A percentile compares a stretch with the other conserved stretches of the same genome.
Conservation (phyloP, 768 basidiomycete species). For the Pleurotus tuber-regium region DNA sequence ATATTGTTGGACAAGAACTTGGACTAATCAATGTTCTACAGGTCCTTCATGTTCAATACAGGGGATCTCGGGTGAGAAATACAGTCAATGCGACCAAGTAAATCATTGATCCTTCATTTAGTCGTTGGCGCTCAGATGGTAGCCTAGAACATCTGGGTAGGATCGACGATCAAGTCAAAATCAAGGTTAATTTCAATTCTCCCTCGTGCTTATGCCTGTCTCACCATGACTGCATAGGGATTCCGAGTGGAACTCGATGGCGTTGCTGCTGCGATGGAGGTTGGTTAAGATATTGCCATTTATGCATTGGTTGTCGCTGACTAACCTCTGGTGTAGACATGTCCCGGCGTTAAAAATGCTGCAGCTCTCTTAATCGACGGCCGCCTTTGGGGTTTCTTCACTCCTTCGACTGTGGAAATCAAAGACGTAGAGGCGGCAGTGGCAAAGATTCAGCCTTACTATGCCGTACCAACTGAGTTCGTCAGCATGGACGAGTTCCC, state of each 20-base stretch:
- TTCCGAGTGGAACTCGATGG: slow-evolving; percentile 67
- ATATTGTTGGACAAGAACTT: not conserved
- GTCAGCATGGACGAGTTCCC: slow-evolving; percentile 45
- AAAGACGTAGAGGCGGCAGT: slow-evolving; percentile 32
- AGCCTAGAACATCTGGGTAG: slow-evolving; percentile 56
- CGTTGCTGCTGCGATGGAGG: slow-evolving; percentile 59
- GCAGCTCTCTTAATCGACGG: slow-evolving; percentile 49
- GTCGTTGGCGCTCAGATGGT: slow-evolving; percentile 51
- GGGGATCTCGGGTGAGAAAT: slow-evolving; percentile 49
- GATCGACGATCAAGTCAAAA: slow-evolving; percentile 63
- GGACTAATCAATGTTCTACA: slow-evolving; percentile 9
- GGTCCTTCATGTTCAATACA: slow-evolving; percentile 60
- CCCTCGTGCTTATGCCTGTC: not conserved
- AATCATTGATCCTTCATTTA: slow-evolving; percentile 14
- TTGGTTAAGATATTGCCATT: slow-evolving; percentile 24
- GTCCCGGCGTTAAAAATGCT: slow-evolving; percentile 40
- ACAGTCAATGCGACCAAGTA: not conserved
- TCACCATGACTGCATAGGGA: slow-evolving; percentile 30
- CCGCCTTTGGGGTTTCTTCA: slow-evolving; percentile 56
- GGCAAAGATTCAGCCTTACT: slow-evolving; percentile 40
- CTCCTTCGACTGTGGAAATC: slow-evolving; percentile 33
- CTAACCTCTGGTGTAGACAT: slow-evolving; percentile 28
- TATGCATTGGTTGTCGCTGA: not conserved
- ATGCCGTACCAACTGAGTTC: slow-evolving; percentile 46
- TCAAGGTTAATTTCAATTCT: slow-evolving; percentile 39